Evolutionary conservation across 306 rosid genomes (phyloP), one percentile per base, ranked within the genome.

Genomic region (Macrotyloma uniflorum): DNA sequence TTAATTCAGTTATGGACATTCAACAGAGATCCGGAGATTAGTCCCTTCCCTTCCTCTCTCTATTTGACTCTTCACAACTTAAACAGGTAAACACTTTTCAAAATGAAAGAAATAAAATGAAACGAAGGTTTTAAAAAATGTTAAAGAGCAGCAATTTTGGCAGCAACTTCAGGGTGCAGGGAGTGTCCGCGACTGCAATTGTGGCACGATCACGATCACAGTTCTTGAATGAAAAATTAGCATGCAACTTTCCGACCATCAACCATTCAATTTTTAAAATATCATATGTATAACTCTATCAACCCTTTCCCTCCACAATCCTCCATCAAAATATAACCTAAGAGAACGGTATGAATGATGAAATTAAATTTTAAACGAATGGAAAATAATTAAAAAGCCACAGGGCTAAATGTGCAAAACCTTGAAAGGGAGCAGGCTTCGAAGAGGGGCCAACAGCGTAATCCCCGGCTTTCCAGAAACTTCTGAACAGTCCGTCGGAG

Each of bases 401-500:
- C 0, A 45, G 46, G 30, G 63, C n/a, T 20, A 43, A 43, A 46
- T 10, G 64, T 11, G 40, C n/a, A 49, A 26, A 50, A 77, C 87
- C 91, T 72, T 82, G 64, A 55, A 10, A 30, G 0, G 79, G 24
- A 64, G 80, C 23, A 26, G 85, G 85, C 70, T 55, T 86, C 51
- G 57, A 14, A 18, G 86, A 20, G 79, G 86, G 77, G 23, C 76
- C 86, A 43, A 80, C 89, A 20, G 70, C 90, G 59, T 82, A 86
- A 70, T 85, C 89, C 24, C 98, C 98, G 19, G 98, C 98, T 79
- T 88, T 90, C 98, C 98, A 91, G 87, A 94, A 94, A 50, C 97
- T 90, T 2, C 86, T 89, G 19, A 32, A 79, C 6, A 66, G 85
- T 14, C 70, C 76, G 61, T 16, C 20, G 20, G 83, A 35, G 40